Conservation (phyloP, 495 filamentous ascomycete genomes). For the Aspergillus biplanus region DNA sequence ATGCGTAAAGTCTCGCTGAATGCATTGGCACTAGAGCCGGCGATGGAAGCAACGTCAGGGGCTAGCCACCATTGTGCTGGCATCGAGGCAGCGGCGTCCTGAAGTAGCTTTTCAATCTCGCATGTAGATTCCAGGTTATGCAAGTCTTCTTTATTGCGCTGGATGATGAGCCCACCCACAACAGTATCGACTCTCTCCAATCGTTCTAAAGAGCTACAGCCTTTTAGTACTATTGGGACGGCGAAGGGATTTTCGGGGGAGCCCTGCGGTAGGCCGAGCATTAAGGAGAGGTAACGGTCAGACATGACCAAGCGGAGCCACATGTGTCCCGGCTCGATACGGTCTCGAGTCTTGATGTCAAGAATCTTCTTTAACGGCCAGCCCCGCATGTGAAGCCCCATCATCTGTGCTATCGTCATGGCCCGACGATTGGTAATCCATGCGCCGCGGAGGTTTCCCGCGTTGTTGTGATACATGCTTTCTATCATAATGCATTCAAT, state of each 20-base stretch:
- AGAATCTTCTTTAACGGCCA: slow-evolving; percentile 17
- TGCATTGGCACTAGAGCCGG: neutral
- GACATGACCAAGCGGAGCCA: slow-evolving; percentile 32
- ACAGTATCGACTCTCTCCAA: neutral
- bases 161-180: neutral
- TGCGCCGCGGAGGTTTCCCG: slow-evolving; percentile 47
- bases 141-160: neutral
- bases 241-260: slow-evolving; percentile 36
- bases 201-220: neutral
- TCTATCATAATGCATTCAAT: slow-evolving; percentile 56
- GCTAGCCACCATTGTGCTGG: slow-evolving; percentile 42
- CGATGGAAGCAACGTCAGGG: slow-evolving; percentile 16
- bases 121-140: slow-evolving; percentile 27
- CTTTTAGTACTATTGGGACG: slow-evolving; percentile 17
- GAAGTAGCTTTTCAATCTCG: slow-evolving; percentile 46
- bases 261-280: slow-evolving; percentile 51
- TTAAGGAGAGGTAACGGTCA: slow-evolving; percentile 51
- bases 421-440: slow-evolving; percentile 50
- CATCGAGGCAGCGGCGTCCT: slow-evolving; percentile 36
- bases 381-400: slow-evolving; percentile 8
- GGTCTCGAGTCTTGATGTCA: slow-evolving; percentile 18
- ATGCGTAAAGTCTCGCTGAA: slow-evolving; percentile 30
- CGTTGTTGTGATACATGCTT: slow-evolving; percentile 46
- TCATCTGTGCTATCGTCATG: slow-evolving; percentile 15
- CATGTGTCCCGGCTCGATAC: slow-evolving; percentile 26